Evolutionary conservation across 768 basidiomycete genomes (phyloP), one percentile per base, ranked within the genome.

Genomic region (Neoboletus magnificus): DNA sequence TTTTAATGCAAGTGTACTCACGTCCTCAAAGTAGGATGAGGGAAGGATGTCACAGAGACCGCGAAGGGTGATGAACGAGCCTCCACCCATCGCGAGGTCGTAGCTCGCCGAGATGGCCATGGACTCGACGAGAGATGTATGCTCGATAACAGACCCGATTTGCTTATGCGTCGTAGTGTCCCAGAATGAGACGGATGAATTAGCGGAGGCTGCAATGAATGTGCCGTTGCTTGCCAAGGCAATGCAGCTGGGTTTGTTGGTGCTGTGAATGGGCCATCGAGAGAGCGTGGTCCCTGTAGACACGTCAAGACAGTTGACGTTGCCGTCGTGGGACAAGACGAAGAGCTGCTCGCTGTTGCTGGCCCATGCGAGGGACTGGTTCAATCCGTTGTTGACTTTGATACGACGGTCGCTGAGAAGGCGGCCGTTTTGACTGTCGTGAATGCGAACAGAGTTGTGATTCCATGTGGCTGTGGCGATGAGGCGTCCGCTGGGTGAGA

Each of bases 401-500:
- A 55, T 15, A 2, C 45, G 37, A 2, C 41, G 1, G 3, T 33
- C 23, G 5, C 36, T 4, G 36, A 48, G 41, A 18, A 29, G 35
- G 8, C 12, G 7, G 18, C 53, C 61, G 0, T 30, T 16, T 20
- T 40, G 20, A 22, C 40, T 41, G 30, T 59, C 52, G 5, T 36
- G 50, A 15, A 62, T 32, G 4, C 15, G 56, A n/a, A 62, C 13
- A 15, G 48, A 48, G 2, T 43, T 0, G 20, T 1, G 11, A 5
- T 4, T 13, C 32, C 40, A 23, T 5, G 32, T 33, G 3, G 45
- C 54, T 7, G 30, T 32, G 8, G 54, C 51, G 11, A 59, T 15
- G n/a, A 46, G 29, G 15, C 29, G 16, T 6, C 62, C 54, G 6
- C 43, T 27, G 6, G 61, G 62, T 4, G 62, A 62, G 23, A n/a